Evolutionary conservation across 139 green algal genomes (phyloP), one percentile per base, ranked within the genome.

Genomic region (Eudorina sp.): DNA sequence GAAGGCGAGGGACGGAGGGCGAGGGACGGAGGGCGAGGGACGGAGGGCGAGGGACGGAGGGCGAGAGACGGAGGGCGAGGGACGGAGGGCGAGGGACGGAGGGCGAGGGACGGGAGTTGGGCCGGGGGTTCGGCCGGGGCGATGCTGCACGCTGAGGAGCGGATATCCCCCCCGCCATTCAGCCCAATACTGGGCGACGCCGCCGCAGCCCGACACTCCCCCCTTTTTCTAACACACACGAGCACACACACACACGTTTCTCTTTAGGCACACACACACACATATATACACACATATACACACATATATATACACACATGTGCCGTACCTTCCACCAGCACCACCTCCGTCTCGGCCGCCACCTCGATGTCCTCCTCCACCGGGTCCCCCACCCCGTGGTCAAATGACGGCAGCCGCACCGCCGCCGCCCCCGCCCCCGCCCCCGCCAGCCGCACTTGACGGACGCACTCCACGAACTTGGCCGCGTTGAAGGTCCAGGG

Each of bases 401-500:
- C 95, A 86, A 99, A 99, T 0, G 86, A 95, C 0, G 96, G 96
- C 23, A 95, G 86, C 0, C n/a, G n/a, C 19, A 70, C 83, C 0
- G 70, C 43, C 40, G 29, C 88, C 94, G 72, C 55, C 45, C 27
- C 64, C 21, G 64, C 34, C 90, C n/a, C 1, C 82, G 91, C 43
- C 58, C 40, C 70, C 5, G 53, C 78, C 7, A 41, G 4, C 66
- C 82, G 82, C 23, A 94, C 72, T 0, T 45, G 43, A 0, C 62
- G 41, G n/a, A 98, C 70, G 40, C 82, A 85, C 25, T 45, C 84
- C 21, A 97, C 93, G 92, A 97, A 98, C 0, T 90, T 89, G 3
- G 43, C 53, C 2, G 92, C 95, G 82, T 99, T 92, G 87, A 99
- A 99, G 0, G 97, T 98, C 95, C 96, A 98, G 58, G 92, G 94